phyloP scores from a whole-genome alignment of 2,329 filamentous ascomycete genomes.

The Trichoderma endophyticum region DNA sequence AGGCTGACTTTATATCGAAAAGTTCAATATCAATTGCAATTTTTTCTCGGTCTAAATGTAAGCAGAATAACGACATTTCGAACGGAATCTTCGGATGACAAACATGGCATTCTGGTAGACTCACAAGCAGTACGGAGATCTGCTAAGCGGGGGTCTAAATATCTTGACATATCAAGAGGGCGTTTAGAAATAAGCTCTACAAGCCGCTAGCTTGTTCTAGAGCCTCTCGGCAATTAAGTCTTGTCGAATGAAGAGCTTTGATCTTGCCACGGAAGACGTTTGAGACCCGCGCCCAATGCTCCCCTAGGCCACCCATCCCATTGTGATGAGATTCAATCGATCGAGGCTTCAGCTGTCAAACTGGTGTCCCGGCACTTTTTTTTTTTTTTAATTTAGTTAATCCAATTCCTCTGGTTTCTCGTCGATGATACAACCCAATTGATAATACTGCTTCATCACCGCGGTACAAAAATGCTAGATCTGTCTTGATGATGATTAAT shows the following conservation, averaged over 20 bases:
- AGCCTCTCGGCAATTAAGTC: neutral
- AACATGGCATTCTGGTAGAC: neutral
- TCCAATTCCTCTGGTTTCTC: rapidly evolving
- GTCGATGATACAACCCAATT: neutral
- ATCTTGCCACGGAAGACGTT: neutral
- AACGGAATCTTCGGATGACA: neutral
- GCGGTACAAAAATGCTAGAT: neutral
- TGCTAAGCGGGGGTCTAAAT: neutral
- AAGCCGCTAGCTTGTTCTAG: neutral
- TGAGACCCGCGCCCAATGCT: neutral
- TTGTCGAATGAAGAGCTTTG: neutral
- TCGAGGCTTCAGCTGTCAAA: neutral
- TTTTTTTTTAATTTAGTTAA: neutral
- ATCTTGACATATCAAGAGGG: neutral
- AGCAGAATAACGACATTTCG: neutral
- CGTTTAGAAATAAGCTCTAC: neutral
- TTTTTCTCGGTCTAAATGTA: neutral
- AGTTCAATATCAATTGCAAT: neutral
- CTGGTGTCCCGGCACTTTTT: too few species aligned
- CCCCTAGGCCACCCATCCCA: neutral
- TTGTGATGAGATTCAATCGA: neutral
- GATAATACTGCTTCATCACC: neutral
- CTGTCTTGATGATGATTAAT: neutral
- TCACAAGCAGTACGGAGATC: neutral
- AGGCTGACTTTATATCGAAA: neutral